Conservation (phyloP, 176 grass and related monocot genomes). For the Eleusine coracana region DNA sequence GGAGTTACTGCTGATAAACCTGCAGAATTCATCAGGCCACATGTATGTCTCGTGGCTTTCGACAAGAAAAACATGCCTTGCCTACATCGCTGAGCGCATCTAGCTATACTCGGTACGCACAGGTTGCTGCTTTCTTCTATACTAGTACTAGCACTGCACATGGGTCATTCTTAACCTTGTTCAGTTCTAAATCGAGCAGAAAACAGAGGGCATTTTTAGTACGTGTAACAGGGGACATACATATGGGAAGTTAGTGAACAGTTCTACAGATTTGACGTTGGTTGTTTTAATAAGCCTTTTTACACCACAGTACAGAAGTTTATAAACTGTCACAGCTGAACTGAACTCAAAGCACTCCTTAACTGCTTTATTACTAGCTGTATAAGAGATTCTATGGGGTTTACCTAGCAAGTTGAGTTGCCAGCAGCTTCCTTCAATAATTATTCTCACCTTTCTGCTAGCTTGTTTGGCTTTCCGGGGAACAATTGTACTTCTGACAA, state of each 20-base stretch:
- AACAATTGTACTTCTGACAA: constrained; percentile 30
- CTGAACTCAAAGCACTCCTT: neutral
- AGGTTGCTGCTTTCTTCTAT: neutral
- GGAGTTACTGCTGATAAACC: constrained; percentile 4
- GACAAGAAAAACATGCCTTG: neutral
- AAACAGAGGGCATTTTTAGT: neutral
- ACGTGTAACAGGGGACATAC: neutral
- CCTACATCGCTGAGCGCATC: neutral
- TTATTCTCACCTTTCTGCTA: constrained; percentile 22
- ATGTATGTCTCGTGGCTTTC: neutral
- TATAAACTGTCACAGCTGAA: neutral
- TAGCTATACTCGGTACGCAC: neutral
- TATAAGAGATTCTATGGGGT: neutral
- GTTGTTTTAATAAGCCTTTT: neutral
- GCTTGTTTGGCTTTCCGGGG: constrained; percentile 22
- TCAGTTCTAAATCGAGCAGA: constrained; percentile 9
- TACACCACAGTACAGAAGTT: neutral
- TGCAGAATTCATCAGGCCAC: neutral
- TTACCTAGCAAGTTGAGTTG: neutral
- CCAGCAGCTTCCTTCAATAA: constrained; percentile 4
- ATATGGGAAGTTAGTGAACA: neutral
- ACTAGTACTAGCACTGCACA: neutral
- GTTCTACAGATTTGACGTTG: neutral
- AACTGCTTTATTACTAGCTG: neutral
- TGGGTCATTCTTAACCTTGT: constrained; percentile 1